Percentiles rank a stretch among this genome's conserved stretches.
phyloP scores from a whole-genome alignment of 495 filamentous ascomycete genomes.

The Lentithecium fluviatile region DNA sequence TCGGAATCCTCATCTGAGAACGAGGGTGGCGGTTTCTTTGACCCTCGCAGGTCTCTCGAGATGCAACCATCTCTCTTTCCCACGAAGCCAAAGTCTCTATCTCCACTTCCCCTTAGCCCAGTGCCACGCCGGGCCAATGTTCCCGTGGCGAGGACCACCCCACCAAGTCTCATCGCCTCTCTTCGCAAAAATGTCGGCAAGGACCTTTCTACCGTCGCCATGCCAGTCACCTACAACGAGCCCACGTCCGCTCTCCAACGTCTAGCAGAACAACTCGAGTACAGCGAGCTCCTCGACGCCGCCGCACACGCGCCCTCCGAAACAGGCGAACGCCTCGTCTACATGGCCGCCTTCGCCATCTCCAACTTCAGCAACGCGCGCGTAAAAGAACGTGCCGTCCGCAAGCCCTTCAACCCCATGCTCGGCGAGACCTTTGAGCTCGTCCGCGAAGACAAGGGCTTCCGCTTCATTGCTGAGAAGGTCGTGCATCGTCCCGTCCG shows the following conservation, averaged over 20 bases:
- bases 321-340: slow-evolving; percentile 68
- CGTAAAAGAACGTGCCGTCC: slow-evolving; percentile 84
- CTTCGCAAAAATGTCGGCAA: slow-evolving; percentile 97
- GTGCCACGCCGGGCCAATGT: slow-evolving; percentile 71
- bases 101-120: slow-evolving; percentile 70
- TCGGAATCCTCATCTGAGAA: slow-evolving; percentile 62
- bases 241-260: slow-evolving; percentile 86
- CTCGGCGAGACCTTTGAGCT: slow-evolving; percentile 95
- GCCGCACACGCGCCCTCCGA: slow-evolving; percentile 59
- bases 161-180: slow-evolving; percentile 89
- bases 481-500: slow-evolving; percentile 88
- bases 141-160: slow-evolving; percentile 66
- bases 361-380: slow-evolving; percentile 75
- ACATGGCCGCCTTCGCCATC: slow-evolving; percentile 86
- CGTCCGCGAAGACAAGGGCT: slow-evolving; percentile 82
- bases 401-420: slow-evolving; percentile 98
- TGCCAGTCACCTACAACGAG: slow-evolving; percentile 97
- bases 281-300: slow-evolving; percentile 76
- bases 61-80: slow-evolving; percentile 64
- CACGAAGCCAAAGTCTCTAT: slow-evolving; percentile 66
- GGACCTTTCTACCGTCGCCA: slow-evolving; percentile 90
- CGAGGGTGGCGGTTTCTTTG: slow-evolving; percentile 45
- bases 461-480: slow-evolving; percentile 89
- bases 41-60: slow-evolving; percentile 43
- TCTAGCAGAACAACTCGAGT: slow-evolving; percentile 84